A percentile compares a stretch with the other conserved stretches of the same genome.
These are phyloP conservation scores for Solanum appendiculatum DNA, from an alignment of 257 asterid genomes.

Conservation along the genomic window DNA sequence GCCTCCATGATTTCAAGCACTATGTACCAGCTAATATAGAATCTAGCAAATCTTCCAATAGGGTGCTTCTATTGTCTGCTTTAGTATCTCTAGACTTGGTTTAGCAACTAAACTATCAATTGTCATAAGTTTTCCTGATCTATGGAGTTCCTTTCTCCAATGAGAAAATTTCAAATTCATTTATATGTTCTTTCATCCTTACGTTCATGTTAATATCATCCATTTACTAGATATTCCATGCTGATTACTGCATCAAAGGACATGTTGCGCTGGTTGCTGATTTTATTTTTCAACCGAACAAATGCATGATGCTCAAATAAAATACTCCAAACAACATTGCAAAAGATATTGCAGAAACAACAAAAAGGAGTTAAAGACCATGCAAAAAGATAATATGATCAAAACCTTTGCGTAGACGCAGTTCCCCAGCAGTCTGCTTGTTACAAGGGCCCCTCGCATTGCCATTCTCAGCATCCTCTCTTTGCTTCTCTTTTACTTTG, in stretches of 20 bases:
- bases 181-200: background rate
- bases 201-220: background rate
- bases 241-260: background rate
- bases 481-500: constrained; percentile 27
- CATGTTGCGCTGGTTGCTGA: background rate
- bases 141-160: background rate
- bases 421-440: constrained; percentile 19
- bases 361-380: background rate
- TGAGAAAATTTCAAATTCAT: background rate
- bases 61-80: background rate
- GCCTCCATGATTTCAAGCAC: background rate
- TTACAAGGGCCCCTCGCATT: constrained; percentile 7
- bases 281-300: background rate
- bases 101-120: background rate
- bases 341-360: background rate
- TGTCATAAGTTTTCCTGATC: background rate
- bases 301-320: background rate
- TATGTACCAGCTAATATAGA: background rate
- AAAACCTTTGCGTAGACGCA: constrained; percentile 24
- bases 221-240: background rate
- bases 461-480: constrained; percentile 10
- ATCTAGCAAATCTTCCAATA: background rate
- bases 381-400: background rate
- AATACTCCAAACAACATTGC: background rate
- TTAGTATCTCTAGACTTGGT: background rate